Evolutionary conservation across 129 eudicot species (phyloP).

Genomic region (Escallonia herrerae): DNA sequence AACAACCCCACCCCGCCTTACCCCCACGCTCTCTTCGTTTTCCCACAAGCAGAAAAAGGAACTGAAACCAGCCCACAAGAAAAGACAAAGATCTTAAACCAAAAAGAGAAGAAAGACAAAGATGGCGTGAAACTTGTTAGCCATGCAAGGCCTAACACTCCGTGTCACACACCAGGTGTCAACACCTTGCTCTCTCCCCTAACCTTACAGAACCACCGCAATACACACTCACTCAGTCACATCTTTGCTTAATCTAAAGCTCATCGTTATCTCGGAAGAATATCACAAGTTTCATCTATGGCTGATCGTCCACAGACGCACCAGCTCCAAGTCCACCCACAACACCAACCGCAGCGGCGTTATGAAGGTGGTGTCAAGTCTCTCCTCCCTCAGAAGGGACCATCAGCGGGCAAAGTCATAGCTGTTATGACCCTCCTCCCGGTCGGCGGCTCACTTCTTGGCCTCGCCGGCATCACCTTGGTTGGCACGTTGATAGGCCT

Average conservation of each 20-base stretch:
- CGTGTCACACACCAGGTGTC: slow-evolving; percentile 15
- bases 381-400: slow-evolving; percentile 21
- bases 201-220: not conserved
- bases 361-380: slow-evolving; percentile 12
- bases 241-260: not conserved
- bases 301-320: slow-evolving; percentile 32
- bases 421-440: slow-evolving; percentile 78
- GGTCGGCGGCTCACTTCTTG: slow-evolving; percentile 57
- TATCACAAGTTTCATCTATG: slow-evolving; percentile 15
- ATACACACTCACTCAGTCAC: not conserved
- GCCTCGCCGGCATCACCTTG: slow-evolving; percentile 69
- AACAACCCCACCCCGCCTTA: too few relatives aligned
- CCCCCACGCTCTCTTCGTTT: too few relatives aligned
- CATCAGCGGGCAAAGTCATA: slow-evolving; percentile 52
- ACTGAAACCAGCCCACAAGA: too few relatives aligned
- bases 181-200: not conserved
- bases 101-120: not conserved
- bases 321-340: slow-evolving; percentile 66
- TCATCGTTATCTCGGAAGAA: not conserved
- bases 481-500: slow-evolving; percentile 59
- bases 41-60: too few relatives aligned
- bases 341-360: slow-evolving; percentile 6
- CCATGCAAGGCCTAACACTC: slow-evolving; percentile 4
- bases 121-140: slow-evolving; percentile 7
- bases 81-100: too few relatives aligned